These are phyloP conservation scores for Penicillium taxi DNA, from an alignment of 495 filamentous ascomycete genomes.

Conservation along the genomic window DNA sequence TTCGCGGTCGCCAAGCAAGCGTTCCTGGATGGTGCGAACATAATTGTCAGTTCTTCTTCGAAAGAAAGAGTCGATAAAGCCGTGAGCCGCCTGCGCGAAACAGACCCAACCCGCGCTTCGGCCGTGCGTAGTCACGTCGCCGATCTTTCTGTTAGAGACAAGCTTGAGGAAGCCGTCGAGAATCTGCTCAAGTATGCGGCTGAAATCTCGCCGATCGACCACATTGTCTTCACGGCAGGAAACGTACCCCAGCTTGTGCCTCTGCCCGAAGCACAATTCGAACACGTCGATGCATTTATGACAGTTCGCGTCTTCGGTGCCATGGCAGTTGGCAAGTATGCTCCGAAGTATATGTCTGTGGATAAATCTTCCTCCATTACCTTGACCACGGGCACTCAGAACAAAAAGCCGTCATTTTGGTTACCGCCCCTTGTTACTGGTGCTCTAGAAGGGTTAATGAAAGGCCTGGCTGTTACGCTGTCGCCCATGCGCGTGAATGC, in stretches of 20 bases:
- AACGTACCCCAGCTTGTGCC: conserved; percentile 29
- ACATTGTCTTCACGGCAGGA: conserved; percentile 56
- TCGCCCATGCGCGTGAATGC: conserved; percentile 53
- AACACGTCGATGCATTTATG: conserved; percentile 26
- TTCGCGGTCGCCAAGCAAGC: conserved; percentile 44
- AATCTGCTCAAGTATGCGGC: conserved; percentile 34
- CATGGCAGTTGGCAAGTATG: conserved; percentile 46
- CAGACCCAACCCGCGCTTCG: conserved; percentile 25
- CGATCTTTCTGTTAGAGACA: conserved; percentile 39
- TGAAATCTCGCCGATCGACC: conserved; percentile 39
- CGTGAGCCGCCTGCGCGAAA: conserved; percentile 25
- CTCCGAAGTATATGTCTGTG: conserved; percentile 33
- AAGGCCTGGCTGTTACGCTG: conserved; percentile 50
- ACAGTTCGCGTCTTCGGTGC: conserved; percentile 48
- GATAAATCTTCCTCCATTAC: conserved; percentile 40
- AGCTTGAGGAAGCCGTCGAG: conserved; percentile 39
- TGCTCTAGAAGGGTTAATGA: conserved; percentile 34
- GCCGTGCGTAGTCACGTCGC: conserved; percentile 31
- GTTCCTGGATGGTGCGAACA: conserved; percentile 41
- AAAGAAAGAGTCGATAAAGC: conserved; percentile 31
- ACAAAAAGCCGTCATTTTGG: conserved; percentile 35
- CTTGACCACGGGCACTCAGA: conserved; percentile 44
- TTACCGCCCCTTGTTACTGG: conserved; percentile 35
- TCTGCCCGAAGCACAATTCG: conserved; percentile 32
- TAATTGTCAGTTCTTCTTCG: conserved; percentile 49